These are phyloP conservation scores for Strigomonas oncopelti DNA, from an alignment of 208 protist genomes.

Conservation along the genomic window DNA sequence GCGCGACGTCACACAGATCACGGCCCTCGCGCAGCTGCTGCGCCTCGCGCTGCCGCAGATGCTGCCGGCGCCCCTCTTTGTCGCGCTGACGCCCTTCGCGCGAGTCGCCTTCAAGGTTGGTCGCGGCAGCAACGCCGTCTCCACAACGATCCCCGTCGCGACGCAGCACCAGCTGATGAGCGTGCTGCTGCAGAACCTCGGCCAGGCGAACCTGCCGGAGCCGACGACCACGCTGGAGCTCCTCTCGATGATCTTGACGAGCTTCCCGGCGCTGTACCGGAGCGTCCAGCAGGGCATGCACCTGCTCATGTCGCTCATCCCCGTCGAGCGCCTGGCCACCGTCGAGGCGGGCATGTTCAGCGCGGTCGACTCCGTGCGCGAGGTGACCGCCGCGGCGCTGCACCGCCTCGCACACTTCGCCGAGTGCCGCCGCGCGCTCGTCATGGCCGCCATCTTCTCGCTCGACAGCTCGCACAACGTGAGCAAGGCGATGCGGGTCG, in stretches of 20 bases:
- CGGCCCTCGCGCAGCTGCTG: conserved; percentile 54
- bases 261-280: conserved; percentile 80
- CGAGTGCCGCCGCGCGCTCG: conserved; percentile 69
- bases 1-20: conserved; percentile 63
- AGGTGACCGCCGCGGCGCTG: conserved; percentile 67
- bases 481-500: conserved; percentile 26
- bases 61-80: conserved; percentile 78
- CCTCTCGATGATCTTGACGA: conserved; percentile 62
- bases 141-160: conserved; percentile 80
- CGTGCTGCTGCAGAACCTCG: conserved; percentile 79
- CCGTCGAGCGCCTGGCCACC: conserved; percentile 38
- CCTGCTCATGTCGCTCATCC: conserved; percentile 77
- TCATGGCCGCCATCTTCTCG: conserved; percentile 61
- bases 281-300: conserved; percentile 80
- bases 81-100: conserved; percentile 66
- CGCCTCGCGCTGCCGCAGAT: conserved; percentile 70
- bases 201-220: conserved; percentile 52
- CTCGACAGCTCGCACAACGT: conserved; percentile 48
- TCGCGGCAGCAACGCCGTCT: conserved; percentile 59
- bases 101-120: conserved; percentile 82
- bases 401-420: conserved; percentile 74
- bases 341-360: conserved; percentile 71
- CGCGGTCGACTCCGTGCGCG: conserved; percentile 61
- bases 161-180: conserved; percentile 87
- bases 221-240: conserved; percentile 71